phyloP scores from a whole-genome alignment of 1,139 yeast genomes.

The Yamadazyma jaroonii region DNA sequence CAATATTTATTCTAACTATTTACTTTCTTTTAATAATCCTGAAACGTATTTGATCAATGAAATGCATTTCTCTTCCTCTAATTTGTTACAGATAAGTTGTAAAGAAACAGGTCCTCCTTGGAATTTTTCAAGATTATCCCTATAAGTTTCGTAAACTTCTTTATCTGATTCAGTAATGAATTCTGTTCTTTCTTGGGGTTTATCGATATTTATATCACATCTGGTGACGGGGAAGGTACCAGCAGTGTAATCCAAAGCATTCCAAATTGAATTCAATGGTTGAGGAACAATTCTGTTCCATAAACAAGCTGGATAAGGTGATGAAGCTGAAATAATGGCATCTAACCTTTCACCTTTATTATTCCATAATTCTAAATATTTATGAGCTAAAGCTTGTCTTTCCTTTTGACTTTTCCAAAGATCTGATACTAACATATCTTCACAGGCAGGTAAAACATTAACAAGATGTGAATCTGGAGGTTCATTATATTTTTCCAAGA shows the following conservation, averaged over 20 bases:
- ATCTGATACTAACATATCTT: conserved; percentile 11
- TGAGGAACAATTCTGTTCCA: conserved; percentile 12
- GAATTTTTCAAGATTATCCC: conserved; percentile 9
- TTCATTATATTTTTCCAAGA: conserved; percentile 10
- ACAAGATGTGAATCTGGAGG: conserved; percentile 12
- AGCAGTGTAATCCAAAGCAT: conserved; percentile 14
- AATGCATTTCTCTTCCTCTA: conserved; percentile 13
- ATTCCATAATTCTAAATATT: conserved; percentile 12
- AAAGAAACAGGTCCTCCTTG: conserved; percentile 14
- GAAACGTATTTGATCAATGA: conserved; percentile 7
- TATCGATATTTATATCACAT: conserved; percentile 11
- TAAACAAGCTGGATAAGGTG: conserved; percentile 13
- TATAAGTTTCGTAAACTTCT: conserved; percentile 10
- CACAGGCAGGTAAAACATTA: conserved; percentile 5
- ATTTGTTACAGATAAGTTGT: conserved; percentile 12
- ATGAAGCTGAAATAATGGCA: conserved; percentile 12
- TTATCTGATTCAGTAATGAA: conserved; percentile 11
- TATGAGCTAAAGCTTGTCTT: conserved; percentile 11
- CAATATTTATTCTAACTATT: too few relatives aligned
- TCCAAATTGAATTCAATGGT: conserved; percentile 14
- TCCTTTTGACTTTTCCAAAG: conserved; percentile 12
- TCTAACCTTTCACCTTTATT: conserved; percentile 9
- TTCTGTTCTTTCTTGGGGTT: conserved; percentile 5
- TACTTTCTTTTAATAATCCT: not conserved
- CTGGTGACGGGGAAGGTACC: conserved; percentile 15